Evolutionary conservation across 2,329 filamentous ascomycete species (phyloP).

Genomic region (Biscogniauxia sp.): DNA sequence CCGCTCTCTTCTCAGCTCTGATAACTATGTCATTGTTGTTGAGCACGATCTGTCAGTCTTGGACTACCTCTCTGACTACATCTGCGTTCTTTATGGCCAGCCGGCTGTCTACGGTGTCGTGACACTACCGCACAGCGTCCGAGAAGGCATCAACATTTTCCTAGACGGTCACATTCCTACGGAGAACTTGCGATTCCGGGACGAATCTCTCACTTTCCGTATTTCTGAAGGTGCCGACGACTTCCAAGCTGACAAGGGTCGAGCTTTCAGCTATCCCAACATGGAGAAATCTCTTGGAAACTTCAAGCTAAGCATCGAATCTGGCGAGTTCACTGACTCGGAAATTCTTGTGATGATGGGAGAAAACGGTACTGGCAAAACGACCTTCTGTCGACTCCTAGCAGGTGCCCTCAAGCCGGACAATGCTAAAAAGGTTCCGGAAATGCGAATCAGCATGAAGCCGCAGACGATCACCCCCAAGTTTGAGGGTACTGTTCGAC

Average conservation of each 20-base stretch:
- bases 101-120: conserved; percentile 98
- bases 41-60: conserved; percentile 99
- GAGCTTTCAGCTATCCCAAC: conserved; percentile 80
- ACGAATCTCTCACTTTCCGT: conserved; percentile 94
- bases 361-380: conserved; percentile 99
- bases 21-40: conserved; percentile 97
- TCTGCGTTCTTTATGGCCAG: conserved; percentile 94
- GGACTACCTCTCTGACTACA: conserved; percentile 97
- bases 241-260: conserved; percentile 77
- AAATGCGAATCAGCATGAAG: conserved; percentile 99
- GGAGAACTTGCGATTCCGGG: conserved; percentile 96
- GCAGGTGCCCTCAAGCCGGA: conserved; percentile 94
- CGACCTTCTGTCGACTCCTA: conserved; percentile 95
- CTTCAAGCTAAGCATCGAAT: conserved; percentile 80
- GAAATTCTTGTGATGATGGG: conserved; percentile 99
- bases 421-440: conserved; percentile 70
- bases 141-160: conserved; percentile 99
- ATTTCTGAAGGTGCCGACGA: conserved; percentile 89
- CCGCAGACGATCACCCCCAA: conserved; percentile 99
- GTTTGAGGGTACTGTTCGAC: conserved; percentile 93
- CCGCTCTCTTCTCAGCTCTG: conserved; percentile 79
- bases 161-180: conserved; percentile 96
- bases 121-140: conserved; percentile 89
- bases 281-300: conserved; percentile 92
- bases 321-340: conserved; percentile 90